Evolutionary conservation across 192 early-diverging fungal genomes (phyloP).

Genomic region (Backusella liffmaniae): DNA sequence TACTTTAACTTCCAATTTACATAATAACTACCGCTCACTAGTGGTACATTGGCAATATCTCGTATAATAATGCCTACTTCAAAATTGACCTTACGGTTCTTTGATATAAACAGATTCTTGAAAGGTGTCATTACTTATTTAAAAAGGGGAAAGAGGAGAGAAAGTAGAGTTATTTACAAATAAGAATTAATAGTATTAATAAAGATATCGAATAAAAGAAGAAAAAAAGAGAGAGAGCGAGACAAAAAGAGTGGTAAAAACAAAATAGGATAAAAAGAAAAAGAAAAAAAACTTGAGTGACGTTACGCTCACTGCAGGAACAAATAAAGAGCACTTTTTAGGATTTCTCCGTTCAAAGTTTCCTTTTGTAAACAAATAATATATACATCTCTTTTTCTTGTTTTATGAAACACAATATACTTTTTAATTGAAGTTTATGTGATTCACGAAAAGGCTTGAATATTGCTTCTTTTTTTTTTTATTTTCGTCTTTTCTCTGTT

Average conservation of each 20-base stretch:
- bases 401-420: neutral
- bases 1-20: slow-evolving; percentile 73
- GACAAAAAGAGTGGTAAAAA: neutral
- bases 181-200: neutral
- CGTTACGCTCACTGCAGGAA: slow-evolving; percentile 2
- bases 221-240: neutral
- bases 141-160: neutral
- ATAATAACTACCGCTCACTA: slow-evolving; percentile 75
- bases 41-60: slow-evolving; percentile 80
- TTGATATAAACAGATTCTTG: slow-evolving; percentile 65
- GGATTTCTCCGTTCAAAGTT: slow-evolving; percentile 7
- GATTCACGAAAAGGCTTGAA: too few relatives aligned
- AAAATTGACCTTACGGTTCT: slow-evolving; percentile 66
- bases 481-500: neutral
- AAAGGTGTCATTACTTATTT: slow-evolving; percentile 26
- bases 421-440: neutral
- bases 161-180: neutral
- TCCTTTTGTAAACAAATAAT: slow-evolving; percentile 9
- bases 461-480: too few relatives aligned
- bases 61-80: slow-evolving; percentile 58
- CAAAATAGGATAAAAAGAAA: neutral
- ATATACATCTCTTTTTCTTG: neutral
- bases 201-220: neutral
- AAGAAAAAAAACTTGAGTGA: neutral
- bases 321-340: neutral